Conservation (phyloP, 768 basidiomycete species). For the Panellus pusillus region DNA sequence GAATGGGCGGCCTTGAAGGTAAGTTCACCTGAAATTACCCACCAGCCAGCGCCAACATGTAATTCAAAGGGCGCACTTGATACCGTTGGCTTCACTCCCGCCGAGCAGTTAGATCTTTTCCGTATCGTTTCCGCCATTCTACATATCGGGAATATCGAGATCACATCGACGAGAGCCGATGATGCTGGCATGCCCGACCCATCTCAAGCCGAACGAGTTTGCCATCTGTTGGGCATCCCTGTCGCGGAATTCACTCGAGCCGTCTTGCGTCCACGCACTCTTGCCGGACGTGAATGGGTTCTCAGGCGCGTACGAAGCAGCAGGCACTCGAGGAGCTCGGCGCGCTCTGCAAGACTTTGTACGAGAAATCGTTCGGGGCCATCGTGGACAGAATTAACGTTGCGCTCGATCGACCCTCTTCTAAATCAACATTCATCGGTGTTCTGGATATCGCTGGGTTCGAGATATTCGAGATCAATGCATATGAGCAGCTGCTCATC, state of each 20-base stretch:
- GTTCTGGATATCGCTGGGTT: constrained; percentile 99
- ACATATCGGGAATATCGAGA: constrained; percentile 91
- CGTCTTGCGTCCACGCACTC: constrained; percentile 83
- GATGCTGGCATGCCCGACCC: constrained; percentile 77
- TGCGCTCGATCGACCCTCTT: constrained; percentile 89
- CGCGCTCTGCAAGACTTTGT: constrained; percentile 90
- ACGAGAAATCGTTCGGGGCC: constrained; percentile 94
- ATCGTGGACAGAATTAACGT: constrained; percentile 95
- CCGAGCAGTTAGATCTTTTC: constrained; percentile 91
- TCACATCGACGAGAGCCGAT: constrained; percentile 76
- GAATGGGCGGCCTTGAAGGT: constrained; percentile 87
- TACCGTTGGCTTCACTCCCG: constrained; percentile 80
- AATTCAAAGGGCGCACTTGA: constrained; percentile 72
- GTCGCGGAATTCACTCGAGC: constrained; percentile 86
- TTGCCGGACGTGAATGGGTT: constrained; percentile 98
- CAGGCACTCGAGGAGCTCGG: constrained; percentile 93
- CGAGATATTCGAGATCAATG: constrained; percentile 93
- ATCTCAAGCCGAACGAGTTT: constrained; percentile 85
- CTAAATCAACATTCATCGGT: constrained; percentile 93
- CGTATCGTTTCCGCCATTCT: constrained; percentile 91
- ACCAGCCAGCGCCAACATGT: background rate
- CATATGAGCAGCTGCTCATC: constrained; percentile 97
- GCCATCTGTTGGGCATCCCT: constrained; percentile 88
- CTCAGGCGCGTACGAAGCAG: constrained; percentile 85
- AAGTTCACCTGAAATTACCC: constrained; percentile 17